Percentiles rank a stretch among this genome's conserved stretches.
These are phyloP conservation scores for Selenicereus undatus DNA, from an alignment of 148 eudicot species.

Conservation along the genomic window DNA sequence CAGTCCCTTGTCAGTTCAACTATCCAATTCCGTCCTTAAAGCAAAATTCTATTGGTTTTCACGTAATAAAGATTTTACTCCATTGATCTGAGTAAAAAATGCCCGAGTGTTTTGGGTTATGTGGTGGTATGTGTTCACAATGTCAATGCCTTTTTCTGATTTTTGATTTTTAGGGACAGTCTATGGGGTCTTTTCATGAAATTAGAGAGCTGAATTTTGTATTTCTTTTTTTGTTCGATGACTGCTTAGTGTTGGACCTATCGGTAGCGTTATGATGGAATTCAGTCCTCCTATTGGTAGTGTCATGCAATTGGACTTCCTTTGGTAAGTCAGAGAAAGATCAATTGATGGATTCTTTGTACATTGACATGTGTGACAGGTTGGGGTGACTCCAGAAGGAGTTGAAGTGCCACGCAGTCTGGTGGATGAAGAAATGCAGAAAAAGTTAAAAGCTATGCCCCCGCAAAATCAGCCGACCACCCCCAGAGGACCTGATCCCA, in stretches of 20 bases:
- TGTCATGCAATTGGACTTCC: neutral
- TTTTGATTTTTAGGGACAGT: neutral
- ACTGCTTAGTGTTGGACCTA: no score
- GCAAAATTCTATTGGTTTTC: neutral
- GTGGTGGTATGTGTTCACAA: neutral
- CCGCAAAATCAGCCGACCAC: constrained; percentile 53
- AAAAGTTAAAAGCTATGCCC: constrained; percentile 62
- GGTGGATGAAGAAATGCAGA: constrained; percentile 79
- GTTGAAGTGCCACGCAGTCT: constrained; percentile 95
- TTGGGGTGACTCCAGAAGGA: constrained; percentile 99
- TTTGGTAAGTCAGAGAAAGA: neutral
- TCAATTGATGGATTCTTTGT: neutral
- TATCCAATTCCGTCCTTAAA: neutral
- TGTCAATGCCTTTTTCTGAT: neutral
- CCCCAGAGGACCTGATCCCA: constrained; percentile 92
- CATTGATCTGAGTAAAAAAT: neutral
- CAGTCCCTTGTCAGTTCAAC: no score
- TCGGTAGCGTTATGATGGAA: neutral
- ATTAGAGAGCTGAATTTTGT: neutral
- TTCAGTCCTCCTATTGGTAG: neutral
- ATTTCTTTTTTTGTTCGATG: neutral
- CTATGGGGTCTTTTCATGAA: neutral
- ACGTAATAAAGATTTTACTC: neutral
- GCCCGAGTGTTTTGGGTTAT: neutral
- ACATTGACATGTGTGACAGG: constrained; percentile 36